Base-by-base conservation (phyloP, 2,329 filamentous ascomycete species). In the Nemania serpens region DNA sequence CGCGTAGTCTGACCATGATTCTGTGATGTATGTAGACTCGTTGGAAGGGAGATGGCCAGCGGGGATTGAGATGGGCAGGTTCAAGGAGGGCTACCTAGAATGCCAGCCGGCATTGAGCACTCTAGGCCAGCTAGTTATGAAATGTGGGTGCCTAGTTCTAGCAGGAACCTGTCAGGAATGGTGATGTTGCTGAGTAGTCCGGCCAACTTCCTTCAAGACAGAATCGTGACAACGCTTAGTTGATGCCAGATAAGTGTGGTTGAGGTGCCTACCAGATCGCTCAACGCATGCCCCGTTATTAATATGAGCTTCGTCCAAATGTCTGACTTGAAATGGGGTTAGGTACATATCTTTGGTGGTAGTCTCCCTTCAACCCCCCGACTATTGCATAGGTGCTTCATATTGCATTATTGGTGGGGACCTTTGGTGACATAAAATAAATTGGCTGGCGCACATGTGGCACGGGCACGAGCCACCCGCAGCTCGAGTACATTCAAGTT, bases 1-100 rank as follows among this genome's bases (percentile, higher is more conserved):
- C 93, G 83, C 94, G 88, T 78, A 98, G 84, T 81, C 93, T 91
- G 79, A 97, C 94, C 95, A 99, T 99, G 77, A 69, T 79, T 74
- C 59, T 54, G 57, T 62, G 57, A 49, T 55, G 51, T 60, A 41
- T 50, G 67, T 47, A 56, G 57, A 39, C 49, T 37, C 20, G 15
- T 36, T 6, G 20, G 45, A 55, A 48, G 70, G 67, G 76, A 75
- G 76, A 76, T 60, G 57, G 61, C 46, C 57, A 18, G 59, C 52
- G 36, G 36, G 36, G 61, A 56, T 39, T 46, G 49, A 53, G 42
- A 41, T 52, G 46, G 42, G 47, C 37, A 51, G 42, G 33, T 61
- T 61, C 62, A 60, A 37, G 60, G 61, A 59, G 62, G 52, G 61
- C 55, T 55, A 62, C 63, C 57, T 58, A 64, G 63, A 65, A 71